Conservation (phyloP, 805 yeast species). For the Komagataella pastoris region DNA sequence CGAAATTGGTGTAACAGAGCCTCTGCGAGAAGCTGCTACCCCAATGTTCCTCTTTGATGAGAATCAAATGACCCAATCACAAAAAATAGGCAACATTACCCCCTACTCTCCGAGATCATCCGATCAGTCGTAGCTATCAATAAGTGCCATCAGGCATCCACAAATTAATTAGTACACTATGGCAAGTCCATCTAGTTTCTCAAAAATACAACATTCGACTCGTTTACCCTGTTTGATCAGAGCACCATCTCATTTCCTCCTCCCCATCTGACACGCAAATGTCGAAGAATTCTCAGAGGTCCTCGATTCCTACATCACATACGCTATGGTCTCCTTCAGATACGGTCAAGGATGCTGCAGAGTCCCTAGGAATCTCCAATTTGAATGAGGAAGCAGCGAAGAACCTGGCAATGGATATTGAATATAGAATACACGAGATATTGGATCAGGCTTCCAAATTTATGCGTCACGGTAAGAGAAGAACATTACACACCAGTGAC, state of each 20-base stretch:
- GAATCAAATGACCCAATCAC: neutral
- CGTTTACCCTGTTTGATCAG: neutral
- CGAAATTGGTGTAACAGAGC: neutral
- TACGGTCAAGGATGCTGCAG: conserved; percentile 94
- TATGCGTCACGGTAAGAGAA: conserved; percentile 88
- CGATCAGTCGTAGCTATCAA: neutral
- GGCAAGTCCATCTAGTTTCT: neutral
- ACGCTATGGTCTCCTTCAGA: conserved; percentile 97
- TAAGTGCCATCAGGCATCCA: neutral
- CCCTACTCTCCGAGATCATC: neutral
- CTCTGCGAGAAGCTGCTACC: neutral
- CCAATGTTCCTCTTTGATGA: neutral
- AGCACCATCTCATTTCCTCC: neutral
- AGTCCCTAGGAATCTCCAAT: conserved; percentile 64
- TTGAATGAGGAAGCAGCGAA: conserved; percentile 88
- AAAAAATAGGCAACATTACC: neutral
- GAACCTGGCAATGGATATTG: conserved; percentile 98
- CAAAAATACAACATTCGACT: neutral
- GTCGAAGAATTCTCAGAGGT: conserved; percentile 1
- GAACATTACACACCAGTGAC: conserved; percentile 69
- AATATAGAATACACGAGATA: conserved; percentile 89
- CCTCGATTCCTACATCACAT: conserved; percentile 56
- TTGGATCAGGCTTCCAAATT: conserved; percentile 92
- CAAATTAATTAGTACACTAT: neutral
- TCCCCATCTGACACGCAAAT: neutral